Conservation (phyloP, 495 filamentous ascomycete genomes). For the Oidiodendron maius region DNA sequence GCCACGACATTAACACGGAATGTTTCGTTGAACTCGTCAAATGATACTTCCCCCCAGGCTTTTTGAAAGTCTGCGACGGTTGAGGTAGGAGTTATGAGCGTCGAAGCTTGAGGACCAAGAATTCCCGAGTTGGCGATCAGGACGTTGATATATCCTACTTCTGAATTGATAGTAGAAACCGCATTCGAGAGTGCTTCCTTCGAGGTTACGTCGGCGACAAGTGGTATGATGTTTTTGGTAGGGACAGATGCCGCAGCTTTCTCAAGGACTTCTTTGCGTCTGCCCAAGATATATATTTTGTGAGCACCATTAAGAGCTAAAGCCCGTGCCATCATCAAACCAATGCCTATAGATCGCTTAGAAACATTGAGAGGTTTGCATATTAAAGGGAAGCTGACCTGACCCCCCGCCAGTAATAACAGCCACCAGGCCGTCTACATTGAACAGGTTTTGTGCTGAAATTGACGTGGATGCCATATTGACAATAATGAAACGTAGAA, state of each 20-base stretch:
- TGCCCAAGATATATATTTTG: constrained; percentile 65
- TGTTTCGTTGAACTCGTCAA: constrained; percentile 52
- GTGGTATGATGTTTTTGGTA: constrained; percentile 45
- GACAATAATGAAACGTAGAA: neutral
- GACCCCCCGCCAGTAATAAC: constrained; percentile 57
- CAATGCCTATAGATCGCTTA: constrained; percentile 45
- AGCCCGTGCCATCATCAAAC: constrained; percentile 57
- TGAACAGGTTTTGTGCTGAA: constrained; percentile 42
- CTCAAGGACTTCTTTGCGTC: constrained; percentile 47
- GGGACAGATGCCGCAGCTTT: constrained; percentile 26
- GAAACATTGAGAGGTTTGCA: neutral
- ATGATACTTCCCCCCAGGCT: constrained; percentile 32
- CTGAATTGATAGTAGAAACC: constrained; percentile 43
- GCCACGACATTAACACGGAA: constrained; percentile 55
- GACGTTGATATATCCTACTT: constrained; percentile 55
- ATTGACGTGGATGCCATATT: constrained; percentile 19
- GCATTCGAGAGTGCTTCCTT: constrained; percentile 50
- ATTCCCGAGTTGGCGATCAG: constrained; percentile 64
- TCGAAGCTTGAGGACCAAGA: constrained; percentile 39
- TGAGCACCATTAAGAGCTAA: constrained; percentile 57
- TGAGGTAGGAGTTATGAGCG: constrained; percentile 19
- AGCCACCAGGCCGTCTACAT: constrained; percentile 53
- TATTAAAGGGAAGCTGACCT: constrained; percentile 29
- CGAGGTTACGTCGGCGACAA: constrained; percentile 62
- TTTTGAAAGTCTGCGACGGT: constrained; percentile 46